A percentile compares a stretch with the other conserved stretches of the same genome.
phyloP scores from a whole-genome alignment of 2,329 filamentous ascomycete genomes.

The Emmonsiellopsis sp. region DNA sequence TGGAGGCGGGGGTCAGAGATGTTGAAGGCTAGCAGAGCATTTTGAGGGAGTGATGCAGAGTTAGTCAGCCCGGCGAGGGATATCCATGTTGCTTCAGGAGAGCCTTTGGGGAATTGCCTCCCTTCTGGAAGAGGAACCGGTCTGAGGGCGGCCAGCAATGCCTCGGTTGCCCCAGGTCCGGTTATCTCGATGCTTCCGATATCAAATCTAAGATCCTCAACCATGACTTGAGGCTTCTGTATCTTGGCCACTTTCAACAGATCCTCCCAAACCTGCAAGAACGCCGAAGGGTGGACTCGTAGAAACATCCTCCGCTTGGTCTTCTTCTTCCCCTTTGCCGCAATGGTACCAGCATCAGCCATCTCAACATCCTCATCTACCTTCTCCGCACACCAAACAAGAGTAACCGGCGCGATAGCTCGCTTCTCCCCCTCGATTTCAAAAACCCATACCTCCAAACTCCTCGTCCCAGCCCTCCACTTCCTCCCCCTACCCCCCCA shows the following conservation, averaged over 20 bases:
- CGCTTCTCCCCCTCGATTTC: constrained; percentile 43
- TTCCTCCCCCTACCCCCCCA: constrained; percentile 57
- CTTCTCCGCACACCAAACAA: constrained; percentile 60
- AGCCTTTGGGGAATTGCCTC: constrained; percentile 15
- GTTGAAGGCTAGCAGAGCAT: constrained; percentile 62
- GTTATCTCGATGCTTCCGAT: constrained; percentile 62
- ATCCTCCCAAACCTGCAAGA: constrained; percentile 55
- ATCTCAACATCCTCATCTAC: constrained; percentile 27
- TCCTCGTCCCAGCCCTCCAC: constrained; percentile 58
- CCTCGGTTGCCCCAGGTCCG: constrained; percentile 70
- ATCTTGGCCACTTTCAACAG: constrained; percentile 49
- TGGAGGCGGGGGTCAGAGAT: constrained; percentile 70
- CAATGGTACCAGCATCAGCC: constrained; percentile 17
- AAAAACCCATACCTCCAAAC: constrained; percentile 48
- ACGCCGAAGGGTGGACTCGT: constrained; percentile 70
- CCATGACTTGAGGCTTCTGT: constrained; percentile 50
- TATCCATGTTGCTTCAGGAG: constrained; percentile 31
- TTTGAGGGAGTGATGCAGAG: constrained; percentile 58
- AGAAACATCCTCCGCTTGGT: constrained; percentile 52
- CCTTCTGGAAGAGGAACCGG: constrained; percentile 31
- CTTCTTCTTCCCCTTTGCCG: constrained; percentile 21
- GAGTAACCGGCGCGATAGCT: constrained; percentile 61
- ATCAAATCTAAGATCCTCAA: constrained; percentile 61
- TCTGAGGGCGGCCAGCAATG: constrained; percentile 59
- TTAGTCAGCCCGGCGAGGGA: constrained; percentile 49